Percentiles rank a stretch among this genome's conserved stretches.
Evolutionary conservation across 2,329 filamentous ascomycete species (phyloP).

Genomic region (Penicillium carneum): DNA sequence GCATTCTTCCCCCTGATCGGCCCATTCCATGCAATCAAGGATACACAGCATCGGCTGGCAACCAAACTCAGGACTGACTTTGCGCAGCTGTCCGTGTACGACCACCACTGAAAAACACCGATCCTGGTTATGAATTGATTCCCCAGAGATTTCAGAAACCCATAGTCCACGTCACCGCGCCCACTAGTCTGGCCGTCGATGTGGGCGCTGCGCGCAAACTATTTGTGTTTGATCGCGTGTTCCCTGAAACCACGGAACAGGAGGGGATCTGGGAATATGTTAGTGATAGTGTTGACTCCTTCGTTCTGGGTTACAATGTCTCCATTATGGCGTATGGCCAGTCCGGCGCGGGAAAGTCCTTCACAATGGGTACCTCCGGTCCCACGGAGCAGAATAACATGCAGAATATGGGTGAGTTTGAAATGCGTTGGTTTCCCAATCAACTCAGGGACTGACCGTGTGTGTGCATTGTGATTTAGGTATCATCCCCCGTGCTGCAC

Average conservation of each 20-base stretch:
- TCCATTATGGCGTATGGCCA: conserved; percentile 96
- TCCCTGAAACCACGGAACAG: conserved; percentile 80
- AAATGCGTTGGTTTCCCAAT: neutral
- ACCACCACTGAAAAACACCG: conserved; percentile 79
- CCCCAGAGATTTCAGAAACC: conserved; percentile 92
- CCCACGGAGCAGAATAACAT: conserved; percentile 75
- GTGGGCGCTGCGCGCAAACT: conserved; percentile 90
- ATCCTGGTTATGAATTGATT: conserved; percentile 93
- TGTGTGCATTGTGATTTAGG: conserved; percentile 61
- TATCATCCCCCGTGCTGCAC: conserved; percentile 91
- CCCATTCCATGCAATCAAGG: neutral
- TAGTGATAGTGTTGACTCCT: conserved; percentile 85
- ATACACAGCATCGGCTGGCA: neutral
- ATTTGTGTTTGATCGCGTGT: conserved; percentile 96
- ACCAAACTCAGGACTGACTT: conserved; percentile 9
- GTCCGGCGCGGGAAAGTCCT: conserved; percentile 96
- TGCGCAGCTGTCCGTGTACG: conserved; percentile 84
- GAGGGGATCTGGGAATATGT: conserved; percentile 95
- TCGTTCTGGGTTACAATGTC: conserved; percentile 97
- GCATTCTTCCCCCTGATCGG: conserved; percentile 5
- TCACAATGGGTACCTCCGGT: conserved; percentile 96
- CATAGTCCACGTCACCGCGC: conserved; percentile 86
- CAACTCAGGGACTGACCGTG: conserved; percentile 6
- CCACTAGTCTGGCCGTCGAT: conserved; percentile 86
- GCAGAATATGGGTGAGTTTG: conserved; percentile 75